Evolutionary conservation across 2,329 filamentous ascomycete species (phyloP).

Genomic region (Stachybotrys echinatus): DNA sequence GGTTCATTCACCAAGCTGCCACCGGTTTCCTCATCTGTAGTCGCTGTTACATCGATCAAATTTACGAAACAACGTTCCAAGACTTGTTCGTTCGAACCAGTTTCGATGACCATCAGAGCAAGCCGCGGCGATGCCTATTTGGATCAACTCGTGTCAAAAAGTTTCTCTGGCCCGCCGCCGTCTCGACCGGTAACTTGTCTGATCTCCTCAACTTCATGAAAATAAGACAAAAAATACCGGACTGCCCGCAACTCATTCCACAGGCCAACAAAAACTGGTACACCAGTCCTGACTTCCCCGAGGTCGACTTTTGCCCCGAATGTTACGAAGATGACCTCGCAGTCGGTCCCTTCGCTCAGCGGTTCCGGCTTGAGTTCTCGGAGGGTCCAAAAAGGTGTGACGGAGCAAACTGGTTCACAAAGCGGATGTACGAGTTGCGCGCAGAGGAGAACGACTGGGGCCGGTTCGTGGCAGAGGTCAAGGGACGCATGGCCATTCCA

Average conservation of each 20-base stretch:
- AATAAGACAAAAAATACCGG: slow-evolving; percentile 11
- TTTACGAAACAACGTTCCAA: slow-evolving; percentile 22
- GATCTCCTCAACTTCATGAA: slow-evolving; percentile 21
- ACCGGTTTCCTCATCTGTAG: slow-evolving; percentile 29
- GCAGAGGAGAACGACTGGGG: slow-evolving; percentile 22
- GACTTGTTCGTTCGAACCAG: slow-evolving; percentile 16
- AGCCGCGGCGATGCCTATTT: slow-evolving; percentile 28
- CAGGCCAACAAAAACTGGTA: slow-evolving; percentile 24
- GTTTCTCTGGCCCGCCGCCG: slow-evolving; percentile 21
- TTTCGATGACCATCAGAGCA: slow-evolving; percentile 15
- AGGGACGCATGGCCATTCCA: slow-evolving; percentile 16
- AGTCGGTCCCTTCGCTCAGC: slow-evolving; percentile 20
- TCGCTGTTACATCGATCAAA: slow-evolving; percentile 30
- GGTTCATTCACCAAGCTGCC: slow-evolving; percentile 28
- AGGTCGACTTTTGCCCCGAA: slow-evolving; percentile 28
- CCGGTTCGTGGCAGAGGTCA: slow-evolving; percentile 23
- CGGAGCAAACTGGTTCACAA: slow-evolving; percentile 22
- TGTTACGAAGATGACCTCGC: slow-evolving; percentile 36
- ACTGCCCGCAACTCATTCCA: slow-evolving; percentile 10
- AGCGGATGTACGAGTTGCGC: slow-evolving; percentile 19
- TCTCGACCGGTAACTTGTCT: slow-evolving; percentile 18
- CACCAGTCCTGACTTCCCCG: slow-evolving; percentile 21
- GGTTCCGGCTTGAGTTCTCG: slow-evolving; percentile 22
- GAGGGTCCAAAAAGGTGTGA: slow-evolving; percentile 2
- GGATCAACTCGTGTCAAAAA: slow-evolving; percentile 23